Conservation (phyloP, 2,329 filamentous ascomycete species). For the Colletotrichum liaoningense region DNA sequence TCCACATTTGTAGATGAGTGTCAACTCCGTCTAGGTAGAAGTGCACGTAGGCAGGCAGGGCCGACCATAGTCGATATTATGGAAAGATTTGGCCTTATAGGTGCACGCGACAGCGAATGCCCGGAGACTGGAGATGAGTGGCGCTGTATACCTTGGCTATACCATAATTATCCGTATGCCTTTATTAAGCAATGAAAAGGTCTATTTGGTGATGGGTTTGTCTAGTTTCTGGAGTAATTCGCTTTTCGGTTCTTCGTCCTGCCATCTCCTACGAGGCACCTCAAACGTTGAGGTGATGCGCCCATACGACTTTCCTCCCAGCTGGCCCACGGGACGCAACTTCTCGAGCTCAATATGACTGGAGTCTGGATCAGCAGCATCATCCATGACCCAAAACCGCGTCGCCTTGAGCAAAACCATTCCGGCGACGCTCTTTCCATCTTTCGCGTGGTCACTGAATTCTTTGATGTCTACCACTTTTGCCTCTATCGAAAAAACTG, state of each 20-base stretch:
- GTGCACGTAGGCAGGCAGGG: too few relatives aligned
- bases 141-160: too few relatives aligned
- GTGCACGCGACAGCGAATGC: too few relatives aligned
- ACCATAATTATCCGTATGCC: neutral
- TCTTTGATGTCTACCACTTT: constrained; percentile 80
- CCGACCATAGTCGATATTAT: too few relatives aligned
- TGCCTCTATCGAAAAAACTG: constrained; percentile 84
- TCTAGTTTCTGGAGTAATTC: constrained; percentile 20
- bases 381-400: constrained; percentile 88
- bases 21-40: too few relatives aligned
- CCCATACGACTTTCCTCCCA: constrained; percentile 89
- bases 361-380: constrained; percentile 82
- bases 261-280: constrained; percentile 57
- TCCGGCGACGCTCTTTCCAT: constrained; percentile 80
- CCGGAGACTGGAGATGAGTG: too few relatives aligned
- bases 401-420: constrained; percentile 85
- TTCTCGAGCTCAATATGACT: constrained; percentile 76
- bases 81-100: too few relatives aligned
- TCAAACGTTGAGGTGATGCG: constrained; percentile 78
- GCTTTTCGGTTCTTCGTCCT: constrained; percentile 38
- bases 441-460: constrained; percentile 77
- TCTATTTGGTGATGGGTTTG: neutral
- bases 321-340: constrained; percentile 78
- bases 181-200: neutral
- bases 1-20: too few relatives aligned